Base-by-base conservation (phyloP, 305 asterid genomes). In the Solanum hybrid region DNA sequence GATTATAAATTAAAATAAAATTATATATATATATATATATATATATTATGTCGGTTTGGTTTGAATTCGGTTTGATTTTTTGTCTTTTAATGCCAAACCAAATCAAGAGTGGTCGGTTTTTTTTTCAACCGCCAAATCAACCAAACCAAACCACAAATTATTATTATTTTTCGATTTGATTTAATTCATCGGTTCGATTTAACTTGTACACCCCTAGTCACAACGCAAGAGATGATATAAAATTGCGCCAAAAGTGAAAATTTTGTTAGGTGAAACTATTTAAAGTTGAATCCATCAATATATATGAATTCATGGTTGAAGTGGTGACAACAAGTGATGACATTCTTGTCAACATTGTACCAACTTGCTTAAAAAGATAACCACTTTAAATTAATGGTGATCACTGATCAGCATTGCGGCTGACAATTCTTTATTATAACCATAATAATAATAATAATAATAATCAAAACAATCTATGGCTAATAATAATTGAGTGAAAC, bases 341-440 rank as follows among this genome's bases (percentile, higher is more conserved):
- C 75, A 45, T 84, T 84, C 75, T 51, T 84, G 88, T 45, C 88
- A 83, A 83, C 8, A 83, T 83, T 83, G 39, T 29, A 83, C 1
- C 88, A 84, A 84, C 31, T 84, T 84, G 88, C 39, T 84, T 84
- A 17, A 29, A 45, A 51, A 29, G 75, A 84, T 4, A 17, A 17
- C 87, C 72, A 82, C 38, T 81, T 80, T 15, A 37, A 36, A 37
- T 80, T 37, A 9, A 83, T 45, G 38, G 73, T 41, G 72, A 78
- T 33, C 20, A 45, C 4, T 45, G 75, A 79, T 36, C 26, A 7
- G 10, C 17, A 34, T 82, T 45, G 88, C 38, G 75, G 88, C 76
- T 84, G 29, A 29, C 31, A 29, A 29, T 45, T 83, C 24, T 45
- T 5, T 83, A 82, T 15, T 41, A 17, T 83, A 83, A 3, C 26